Base-by-base conservation (phyloP, 116 monocot species). In the Dioscorea cayenensis region DNA sequence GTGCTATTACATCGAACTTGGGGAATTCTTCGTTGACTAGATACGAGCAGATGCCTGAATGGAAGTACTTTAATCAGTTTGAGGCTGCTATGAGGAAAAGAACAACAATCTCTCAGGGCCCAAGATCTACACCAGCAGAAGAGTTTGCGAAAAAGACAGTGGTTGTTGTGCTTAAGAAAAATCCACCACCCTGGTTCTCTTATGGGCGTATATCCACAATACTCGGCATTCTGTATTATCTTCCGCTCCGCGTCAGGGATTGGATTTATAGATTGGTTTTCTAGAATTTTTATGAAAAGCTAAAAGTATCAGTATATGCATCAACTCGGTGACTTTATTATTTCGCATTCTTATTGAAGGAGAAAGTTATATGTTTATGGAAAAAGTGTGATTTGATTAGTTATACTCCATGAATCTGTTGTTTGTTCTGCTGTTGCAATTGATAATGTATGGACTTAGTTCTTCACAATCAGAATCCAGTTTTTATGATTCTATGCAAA, bases 181-280 rank as follows among this genome's bases (percentile, higher is more conserved):
- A 86, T 21, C 85, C 94, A 36, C 86, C 88, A 13, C 43, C 94
- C n/a, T 99, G 87, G 89, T 85, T 99, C 70, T 83, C 99, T 37
- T 91, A 85, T 63, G 99, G 99, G 16, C 83, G 77, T 49, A 68
- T 85, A 4, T 89, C 89, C 0, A 86, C 81, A 19, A 64, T 82
- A 60, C 63, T 84, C 12, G 61, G 77, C 10, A 82, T 94, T 28
- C 64, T 94, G 2, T 94, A 99, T 64, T 60, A 99, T 72, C 74
- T 91, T 17, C 99, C 99, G 13, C 22, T 85, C 27, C 84, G 48
- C 65, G 7, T 94, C 21, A 86, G 86, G 68, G 94, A 99, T 36
- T 80, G 78, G n/a, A 3, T 55, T 55, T 55, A 2, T 51, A 2
- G 51, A 51, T 0, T 14, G 3, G 9, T 51, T 32, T 32, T 32